These are phyloP conservation scores for Dissophora globulifera DNA, from an alignment of 192 early-diverging fungal species.

Conservation along the genomic window DNA sequence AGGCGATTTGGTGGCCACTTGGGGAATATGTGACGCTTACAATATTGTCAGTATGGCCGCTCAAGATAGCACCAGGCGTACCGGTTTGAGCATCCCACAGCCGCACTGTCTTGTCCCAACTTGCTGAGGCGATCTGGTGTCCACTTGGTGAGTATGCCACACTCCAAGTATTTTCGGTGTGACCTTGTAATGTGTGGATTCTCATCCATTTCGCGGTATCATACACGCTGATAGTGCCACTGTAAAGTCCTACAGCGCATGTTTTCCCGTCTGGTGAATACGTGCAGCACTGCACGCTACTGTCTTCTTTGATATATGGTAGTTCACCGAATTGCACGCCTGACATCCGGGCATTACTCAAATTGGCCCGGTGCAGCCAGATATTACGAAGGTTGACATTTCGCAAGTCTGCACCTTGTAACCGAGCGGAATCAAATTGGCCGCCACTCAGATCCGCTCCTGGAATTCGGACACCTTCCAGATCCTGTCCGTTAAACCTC, in stretches of 20 bases:
- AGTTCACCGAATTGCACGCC: constrained; percentile 3
- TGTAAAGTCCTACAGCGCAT: background rate
- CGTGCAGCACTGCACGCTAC: background rate
- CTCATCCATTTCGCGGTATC: background rate
- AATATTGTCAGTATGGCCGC: too few relatives aligned
- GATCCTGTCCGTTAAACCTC: background rate
- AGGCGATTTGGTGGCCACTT: too few relatives aligned
- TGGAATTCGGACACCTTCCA: background rate
- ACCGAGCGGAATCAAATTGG: background rate
- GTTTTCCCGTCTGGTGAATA: constrained; percentile 6
- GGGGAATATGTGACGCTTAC: too few relatives aligned
- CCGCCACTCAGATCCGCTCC: constrained; percentile 8
- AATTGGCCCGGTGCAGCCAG: background rate
- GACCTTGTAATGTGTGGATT: too few relatives aligned
- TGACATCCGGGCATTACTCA: background rate
- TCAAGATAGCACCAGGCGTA: too few relatives aligned
- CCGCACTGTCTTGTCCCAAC: background rate
- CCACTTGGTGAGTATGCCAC: too few relatives aligned
- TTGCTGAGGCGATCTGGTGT: too few relatives aligned
- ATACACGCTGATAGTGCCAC: background rate
- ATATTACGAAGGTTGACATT: background rate
- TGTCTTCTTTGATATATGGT: background rate
- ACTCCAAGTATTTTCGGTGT: too few relatives aligned
- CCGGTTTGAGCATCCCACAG: too few relatives aligned
- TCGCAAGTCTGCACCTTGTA: constrained; percentile 12